These are phyloP conservation scores for Cercospora nicotianae DNA, from an alignment of 2,329 filamentous ascomycete genomes.

Conservation along the genomic window DNA sequence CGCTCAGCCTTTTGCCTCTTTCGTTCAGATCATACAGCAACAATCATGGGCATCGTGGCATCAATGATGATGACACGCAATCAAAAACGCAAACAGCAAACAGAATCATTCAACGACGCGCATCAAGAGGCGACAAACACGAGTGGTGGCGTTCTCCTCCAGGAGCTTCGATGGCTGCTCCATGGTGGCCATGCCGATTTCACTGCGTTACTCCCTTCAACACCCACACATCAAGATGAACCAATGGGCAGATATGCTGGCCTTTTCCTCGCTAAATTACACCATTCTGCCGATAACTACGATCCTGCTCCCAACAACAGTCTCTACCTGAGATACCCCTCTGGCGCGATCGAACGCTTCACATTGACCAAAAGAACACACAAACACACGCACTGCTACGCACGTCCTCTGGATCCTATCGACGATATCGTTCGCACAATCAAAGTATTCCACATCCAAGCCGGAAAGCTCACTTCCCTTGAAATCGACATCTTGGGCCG, in stretches of 20 bases:
- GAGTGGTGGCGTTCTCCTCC: neutral
- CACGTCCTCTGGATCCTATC: slow-evolving; percentile 10
- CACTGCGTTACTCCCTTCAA: too few species aligned
- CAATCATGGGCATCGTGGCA: neutral
- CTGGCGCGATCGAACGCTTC: slow-evolving; percentile 6
- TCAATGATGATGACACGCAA: neutral
- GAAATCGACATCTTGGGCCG: neutral
- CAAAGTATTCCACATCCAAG: slow-evolving; percentile 6
- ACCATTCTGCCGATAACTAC: slow-evolving; percentile 18
- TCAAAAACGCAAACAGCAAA: neutral
- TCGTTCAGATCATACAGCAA: neutral
- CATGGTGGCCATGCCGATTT: neutral
- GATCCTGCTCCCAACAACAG: slow-evolving; percentile 1
- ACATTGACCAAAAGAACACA: slow-evolving; percentile 11
- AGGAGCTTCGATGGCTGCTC: neutral
- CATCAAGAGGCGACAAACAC: neutral
- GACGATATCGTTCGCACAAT: slow-evolving; percentile 15
- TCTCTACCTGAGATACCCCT: slow-evolving; percentile 12
- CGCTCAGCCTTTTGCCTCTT: neutral
- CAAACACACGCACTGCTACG: slow-evolving; percentile 12
- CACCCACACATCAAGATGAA: slow-evolving; percentile 1
- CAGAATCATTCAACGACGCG: neutral
- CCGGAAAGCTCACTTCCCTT: neutral
- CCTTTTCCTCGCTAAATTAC: neutral
- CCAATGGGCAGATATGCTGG: neutral